Conservation (phyloP, 352 stramenopile species). For the Globisporangium paroecandrum region DNA sequence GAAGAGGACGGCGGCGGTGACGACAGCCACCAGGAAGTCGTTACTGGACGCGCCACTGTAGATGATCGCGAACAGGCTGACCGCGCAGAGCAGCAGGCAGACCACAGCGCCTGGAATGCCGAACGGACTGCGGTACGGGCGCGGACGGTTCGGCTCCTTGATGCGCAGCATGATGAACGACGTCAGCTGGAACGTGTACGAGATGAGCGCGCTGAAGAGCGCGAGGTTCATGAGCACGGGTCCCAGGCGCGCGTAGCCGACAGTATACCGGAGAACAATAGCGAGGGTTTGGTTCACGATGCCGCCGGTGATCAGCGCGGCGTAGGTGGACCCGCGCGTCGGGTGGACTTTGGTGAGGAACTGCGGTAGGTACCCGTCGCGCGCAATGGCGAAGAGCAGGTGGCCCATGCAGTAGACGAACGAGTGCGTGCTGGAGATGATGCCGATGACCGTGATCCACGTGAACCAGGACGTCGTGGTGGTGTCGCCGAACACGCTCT, state of each 20-base stretch:
- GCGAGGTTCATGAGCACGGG: slow-evolving; percentile 67
- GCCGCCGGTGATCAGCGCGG: slow-evolving; percentile 40
- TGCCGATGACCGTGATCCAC: slow-evolving; percentile 57
- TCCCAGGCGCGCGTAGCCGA: slow-evolving; percentile 53
- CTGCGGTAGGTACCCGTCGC: slow-evolving; percentile 52
- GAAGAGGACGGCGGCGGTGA: slow-evolving; percentile 47
- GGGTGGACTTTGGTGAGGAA: slow-evolving; percentile 53
- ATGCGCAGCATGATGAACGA: slow-evolving; percentile 59
- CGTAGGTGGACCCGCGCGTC: slow-evolving; percentile 37
- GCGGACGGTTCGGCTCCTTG: slow-evolving; percentile 40
- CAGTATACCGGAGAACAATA: slow-evolving; percentile 53
- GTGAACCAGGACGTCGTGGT: slow-evolving; percentile 52
- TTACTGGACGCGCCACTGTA: slow-evolving; percentile 50
- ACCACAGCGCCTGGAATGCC: slow-evolving; percentile 47
- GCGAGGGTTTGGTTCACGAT: slow-evolving; percentile 37
- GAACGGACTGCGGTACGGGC: slow-evolving; percentile 58
- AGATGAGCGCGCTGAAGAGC: slow-evolving; percentile 56
- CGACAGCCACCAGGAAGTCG: slow-evolving; percentile 60
- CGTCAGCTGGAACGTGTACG: slow-evolving; percentile 60
- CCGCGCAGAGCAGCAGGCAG: slow-evolving; percentile 39
- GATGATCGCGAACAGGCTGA: slow-evolving; percentile 57
- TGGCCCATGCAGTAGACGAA: slow-evolving; percentile 73
- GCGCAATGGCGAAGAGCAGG: slow-evolving; percentile 59
- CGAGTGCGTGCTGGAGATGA: slow-evolving; percentile 62
- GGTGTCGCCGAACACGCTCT: slow-evolving; percentile 70